Evolutionary conservation across 805 yeast genomes (phyloP).

Genomic region (Torulaspora microellipsoides): DNA sequence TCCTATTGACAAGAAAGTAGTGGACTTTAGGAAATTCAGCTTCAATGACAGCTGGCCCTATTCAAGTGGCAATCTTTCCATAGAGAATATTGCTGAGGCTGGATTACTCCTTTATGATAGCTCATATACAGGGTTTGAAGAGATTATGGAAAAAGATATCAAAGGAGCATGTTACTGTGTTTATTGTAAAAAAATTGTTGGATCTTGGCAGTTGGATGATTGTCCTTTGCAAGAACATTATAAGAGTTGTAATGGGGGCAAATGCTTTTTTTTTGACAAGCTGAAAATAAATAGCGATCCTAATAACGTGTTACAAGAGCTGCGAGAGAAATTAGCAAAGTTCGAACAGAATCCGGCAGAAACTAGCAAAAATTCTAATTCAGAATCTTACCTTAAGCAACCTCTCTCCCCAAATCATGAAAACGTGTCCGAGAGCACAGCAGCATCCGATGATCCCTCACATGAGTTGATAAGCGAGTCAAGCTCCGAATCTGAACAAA

Average conservation of each 20-base stretch:
- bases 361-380: slow-evolving; percentile 18
- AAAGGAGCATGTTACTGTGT: slow-evolving; percentile 53
- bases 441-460: no score
- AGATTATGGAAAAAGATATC: slow-evolving; percentile 30
- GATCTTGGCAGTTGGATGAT: slow-evolving; percentile 54
- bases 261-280: slow-evolving; percentile 22
- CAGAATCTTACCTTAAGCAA: neutral
- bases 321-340: neutral
- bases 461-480: no score
- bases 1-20: slow-evolving; percentile 15
- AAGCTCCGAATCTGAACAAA: no score
- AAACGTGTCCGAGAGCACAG: no score
- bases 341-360: slow-evolving; percentile 14
- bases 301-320: neutral
- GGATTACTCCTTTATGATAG: slow-evolving; percentile 53
- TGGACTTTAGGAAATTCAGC: slow-evolving; percentile 17
- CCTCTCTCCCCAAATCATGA: no score
- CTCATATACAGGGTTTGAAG: slow-evolving; percentile 39
- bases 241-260: slow-evolving; percentile 19
- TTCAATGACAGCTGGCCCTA: slow-evolving; percentile 28
- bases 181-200: slow-evolving; percentile 50
- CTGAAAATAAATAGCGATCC: slow-evolving; percentile 1
- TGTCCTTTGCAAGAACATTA: slow-evolving; percentile 49
- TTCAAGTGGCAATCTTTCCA: slow-evolving; percentile 12
- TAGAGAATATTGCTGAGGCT: slow-evolving; percentile 43